Conservation (phyloP, 306 rosid species). For the Trifolium subterraneum region DNA sequence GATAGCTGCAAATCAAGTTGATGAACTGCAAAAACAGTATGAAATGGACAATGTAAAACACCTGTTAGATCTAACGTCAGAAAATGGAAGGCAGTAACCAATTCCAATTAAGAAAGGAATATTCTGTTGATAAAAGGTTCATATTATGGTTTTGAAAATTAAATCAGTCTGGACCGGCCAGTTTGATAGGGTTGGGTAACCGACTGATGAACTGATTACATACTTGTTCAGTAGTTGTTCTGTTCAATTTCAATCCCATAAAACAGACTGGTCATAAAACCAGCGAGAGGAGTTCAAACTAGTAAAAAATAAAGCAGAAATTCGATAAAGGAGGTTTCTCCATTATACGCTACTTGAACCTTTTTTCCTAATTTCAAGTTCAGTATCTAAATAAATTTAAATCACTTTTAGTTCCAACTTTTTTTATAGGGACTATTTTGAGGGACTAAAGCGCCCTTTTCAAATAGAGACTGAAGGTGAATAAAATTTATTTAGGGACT, state of each 20-base stretch:
- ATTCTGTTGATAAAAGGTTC: slow-evolving; percentile 23
- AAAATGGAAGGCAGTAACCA: slow-evolving; percentile 19
- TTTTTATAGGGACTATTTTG: background rate
- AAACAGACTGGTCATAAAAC: background rate
- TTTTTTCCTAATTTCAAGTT: background rate
- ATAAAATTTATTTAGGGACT: background rate
- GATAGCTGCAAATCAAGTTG: slow-evolving; percentile 73
- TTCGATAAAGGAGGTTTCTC: background rate
- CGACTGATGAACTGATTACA: background rate
- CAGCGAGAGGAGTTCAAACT: background rate
- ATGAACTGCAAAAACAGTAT: slow-evolving; percentile 56
- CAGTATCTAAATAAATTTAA: background rate
- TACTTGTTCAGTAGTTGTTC: background rate
- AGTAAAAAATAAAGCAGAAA: background rate
- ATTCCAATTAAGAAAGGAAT: slow-evolving; percentile 16
- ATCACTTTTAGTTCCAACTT: background rate
- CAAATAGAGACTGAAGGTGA: background rate
- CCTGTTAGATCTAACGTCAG: slow-evolving; percentile 8
- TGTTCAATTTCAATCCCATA: slow-evolving; percentile 1
- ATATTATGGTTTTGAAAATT: background rate
- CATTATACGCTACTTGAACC: background rate
- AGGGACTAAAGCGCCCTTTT: background rate
- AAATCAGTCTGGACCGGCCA: background rate
- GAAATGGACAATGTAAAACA: slow-evolving; percentile 33
- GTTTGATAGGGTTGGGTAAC: background rate